These are phyloP conservation scores for Monascus ruber DNA, from an alignment of 2,329 filamentous ascomycete species.

Conservation along the genomic window DNA sequence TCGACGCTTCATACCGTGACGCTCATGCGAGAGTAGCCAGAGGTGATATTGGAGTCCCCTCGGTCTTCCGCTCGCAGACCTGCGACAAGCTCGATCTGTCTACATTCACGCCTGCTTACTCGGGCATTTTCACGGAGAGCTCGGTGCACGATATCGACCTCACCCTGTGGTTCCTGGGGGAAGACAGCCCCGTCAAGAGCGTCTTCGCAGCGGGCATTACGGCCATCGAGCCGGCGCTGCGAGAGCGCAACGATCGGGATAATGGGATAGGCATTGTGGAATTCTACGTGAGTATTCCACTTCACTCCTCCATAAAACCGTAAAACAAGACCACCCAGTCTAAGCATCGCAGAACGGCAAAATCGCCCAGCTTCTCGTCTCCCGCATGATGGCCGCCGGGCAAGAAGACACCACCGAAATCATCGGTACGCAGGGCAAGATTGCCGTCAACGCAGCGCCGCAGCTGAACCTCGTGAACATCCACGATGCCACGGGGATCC, in stretches of 20 bases:
- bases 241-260: conserved; percentile 48
- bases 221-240: conserved; percentile 47
- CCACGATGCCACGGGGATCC: conserved; percentile 43
- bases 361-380: conserved; percentile 54
- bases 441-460: conserved; percentile 51
- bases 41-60: conserved; percentile 49
- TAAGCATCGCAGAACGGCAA: conserved; percentile 30
- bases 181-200: conserved; percentile 43
- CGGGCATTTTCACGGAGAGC: conserved; percentile 61
- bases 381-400: conserved; percentile 56
- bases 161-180: conserved; percentile 52
- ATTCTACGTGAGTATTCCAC: conserved; percentile 36
- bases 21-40: conserved; percentile 42
- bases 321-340: too few species aligned
- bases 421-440: conserved; percentile 54
- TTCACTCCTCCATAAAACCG: too few species aligned
- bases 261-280: conserved; percentile 55
- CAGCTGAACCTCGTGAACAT: conserved; percentile 45
- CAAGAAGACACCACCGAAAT: conserved; percentile 58
- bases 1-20: conserved; percentile 54
- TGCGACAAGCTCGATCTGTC: conserved; percentile 55
- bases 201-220: conserved; percentile 47
- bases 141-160: conserved; percentile 61
- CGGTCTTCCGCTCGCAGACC: conserved; percentile 53
- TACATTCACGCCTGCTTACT: conserved; percentile 59